Evolutionary conservation across 2,329 filamentous ascomycete species (phyloP).

Genomic region (Ceratocystis cacaofunesta): DNA sequence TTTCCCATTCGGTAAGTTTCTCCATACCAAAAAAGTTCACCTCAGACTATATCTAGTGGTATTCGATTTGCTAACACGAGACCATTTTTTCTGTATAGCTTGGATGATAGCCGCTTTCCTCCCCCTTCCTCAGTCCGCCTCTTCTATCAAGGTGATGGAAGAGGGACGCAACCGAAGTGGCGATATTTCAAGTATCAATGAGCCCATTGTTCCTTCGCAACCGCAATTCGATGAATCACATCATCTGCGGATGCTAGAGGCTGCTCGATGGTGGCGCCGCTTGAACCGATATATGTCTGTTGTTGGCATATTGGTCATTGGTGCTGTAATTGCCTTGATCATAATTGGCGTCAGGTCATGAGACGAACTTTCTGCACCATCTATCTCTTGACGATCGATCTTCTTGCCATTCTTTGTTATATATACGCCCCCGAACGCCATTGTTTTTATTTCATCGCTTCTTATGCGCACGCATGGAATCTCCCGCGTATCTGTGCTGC

Average conservation of each 20-base stretch:
- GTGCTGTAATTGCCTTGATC: constrained; percentile 35
- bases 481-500: not conserved
- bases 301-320: constrained; percentile 39
- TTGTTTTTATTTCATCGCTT: constrained; percentile 14
- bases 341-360: constrained; percentile 33
- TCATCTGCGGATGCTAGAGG: constrained; percentile 25
- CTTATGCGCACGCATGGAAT: constrained; percentile 1
- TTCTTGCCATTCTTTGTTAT: constrained; percentile 13
- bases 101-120: constrained; percentile 71
- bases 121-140: constrained; percentile 48
- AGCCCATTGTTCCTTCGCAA: constrained; percentile 6
- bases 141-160: constrained; percentile 35
- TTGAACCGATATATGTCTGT: constrained; percentile 45
- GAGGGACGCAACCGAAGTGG: constrained; percentile 24
- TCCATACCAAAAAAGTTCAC: constrained; percentile 8
- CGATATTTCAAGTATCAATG: constrained; percentile 5
- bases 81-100: constrained; percentile 29
- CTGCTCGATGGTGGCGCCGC: constrained; percentile 44
- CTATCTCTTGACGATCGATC: not conserved
- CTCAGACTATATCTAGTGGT: not conserved
- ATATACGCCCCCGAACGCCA: not conserved
- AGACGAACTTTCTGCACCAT: not conserved
- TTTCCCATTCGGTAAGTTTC: constrained; percentile 50
- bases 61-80: constrained; percentile 20
- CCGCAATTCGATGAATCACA: constrained; percentile 9